These are phyloP conservation scores for Samsoniella hepiali DNA, from an alignment of 2,329 filamentous ascomycete genomes.

Conservation along the genomic window DNA sequence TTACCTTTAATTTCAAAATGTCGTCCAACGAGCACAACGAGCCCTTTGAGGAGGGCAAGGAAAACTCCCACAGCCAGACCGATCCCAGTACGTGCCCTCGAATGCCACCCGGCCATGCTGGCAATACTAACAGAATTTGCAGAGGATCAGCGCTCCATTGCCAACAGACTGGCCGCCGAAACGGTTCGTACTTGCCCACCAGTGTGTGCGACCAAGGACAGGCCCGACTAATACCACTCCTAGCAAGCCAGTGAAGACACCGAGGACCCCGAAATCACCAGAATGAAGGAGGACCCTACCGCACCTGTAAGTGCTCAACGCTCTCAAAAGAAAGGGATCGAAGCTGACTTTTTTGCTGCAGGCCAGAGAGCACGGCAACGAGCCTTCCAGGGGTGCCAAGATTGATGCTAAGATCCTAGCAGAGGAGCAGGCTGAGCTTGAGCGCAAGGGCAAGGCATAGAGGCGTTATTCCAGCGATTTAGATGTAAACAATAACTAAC, in stretches of 20 bases:
- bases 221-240: neutral
- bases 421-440: conserved; percentile 60
- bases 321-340: neutral
- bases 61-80: conserved; percentile 60
- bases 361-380: conserved; percentile 62
- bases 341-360: conserved; percentile 20
- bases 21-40: conserved; percentile 1
- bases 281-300: conserved; percentile 53
- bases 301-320: conserved; percentile 38
- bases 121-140: conserved; percentile 20
- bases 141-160: conserved; percentile 65
- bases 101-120: neutral
- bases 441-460: conserved; percentile 50
- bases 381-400: conserved; percentile 65
- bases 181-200: conserved; percentile 35
- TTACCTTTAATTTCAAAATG: neutral
- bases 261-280: conserved; percentile 35
- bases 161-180: conserved; percentile 64
- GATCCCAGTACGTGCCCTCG: conserved; percentile 60
- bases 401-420: conserved; percentile 61
- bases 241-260: conserved; percentile 1
- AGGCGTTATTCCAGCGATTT: neutral
- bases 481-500: neutral
- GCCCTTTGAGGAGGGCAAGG: conserved; percentile 63
- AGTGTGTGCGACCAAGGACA: neutral